These are phyloP conservation scores for Paxillus involutus DNA, from an alignment of 768 basidiomycete genomes.

Conservation along the genomic window DNA sequence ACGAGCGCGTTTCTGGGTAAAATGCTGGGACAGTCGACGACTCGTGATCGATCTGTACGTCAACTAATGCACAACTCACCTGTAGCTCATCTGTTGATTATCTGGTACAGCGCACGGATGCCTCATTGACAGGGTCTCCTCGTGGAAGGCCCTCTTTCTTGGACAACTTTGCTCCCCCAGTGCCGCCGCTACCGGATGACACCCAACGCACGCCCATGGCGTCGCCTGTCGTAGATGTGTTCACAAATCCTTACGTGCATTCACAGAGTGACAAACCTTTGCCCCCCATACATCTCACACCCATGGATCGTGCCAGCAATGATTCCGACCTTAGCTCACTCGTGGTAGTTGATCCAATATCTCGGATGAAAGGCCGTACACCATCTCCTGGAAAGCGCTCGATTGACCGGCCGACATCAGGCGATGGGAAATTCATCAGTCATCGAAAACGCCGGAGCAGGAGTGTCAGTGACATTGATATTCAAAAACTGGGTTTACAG, in stretches of 20 bases:
- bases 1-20: constrained; percentile 81
- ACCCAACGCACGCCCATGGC: constrained; percentile 36
- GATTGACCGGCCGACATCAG: constrained; percentile 22
- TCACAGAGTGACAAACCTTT: constrained; percentile 57
- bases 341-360: constrained; percentile 53
- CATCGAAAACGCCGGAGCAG: constrained; percentile 63
- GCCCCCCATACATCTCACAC: constrained; percentile 51
- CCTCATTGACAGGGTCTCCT: constrained; percentile 32
- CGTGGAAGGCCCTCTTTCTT: constrained; percentile 30
- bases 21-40: constrained; percentile 66
- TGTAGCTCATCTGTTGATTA: constrained; percentile 15
- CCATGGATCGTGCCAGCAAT: constrained; percentile 34
- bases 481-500: constrained; percentile 43
- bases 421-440: constrained; percentile 29
- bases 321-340: constrained; percentile 56
- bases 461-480: constrained; percentile 68
- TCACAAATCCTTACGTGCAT: constrained; percentile 34
- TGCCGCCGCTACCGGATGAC: constrained; percentile 50
- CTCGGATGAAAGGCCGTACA: constrained; percentile 36
- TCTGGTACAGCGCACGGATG: constrained; percentile 53
- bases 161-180: constrained; percentile 38
- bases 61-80: not conserved
- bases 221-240: constrained; percentile 54
- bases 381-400: constrained; percentile 32
- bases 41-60: constrained; percentile 70